These are phyloP conservation scores for Peterozyma xylosa DNA, from an alignment of 805 yeast species.

Conservation along the genomic window DNA sequence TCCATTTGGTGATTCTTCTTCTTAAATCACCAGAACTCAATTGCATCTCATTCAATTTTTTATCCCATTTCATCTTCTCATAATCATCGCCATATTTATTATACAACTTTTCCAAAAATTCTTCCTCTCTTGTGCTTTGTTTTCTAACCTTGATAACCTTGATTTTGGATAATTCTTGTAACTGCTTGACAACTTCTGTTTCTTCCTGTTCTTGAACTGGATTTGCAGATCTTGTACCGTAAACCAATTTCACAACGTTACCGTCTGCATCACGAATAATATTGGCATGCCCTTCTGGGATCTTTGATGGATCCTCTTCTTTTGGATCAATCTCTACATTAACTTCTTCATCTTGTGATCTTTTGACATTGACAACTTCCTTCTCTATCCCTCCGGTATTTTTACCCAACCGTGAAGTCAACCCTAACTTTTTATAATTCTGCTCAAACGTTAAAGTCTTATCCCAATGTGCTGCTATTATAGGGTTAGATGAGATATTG, in stretches of 20 bases:
- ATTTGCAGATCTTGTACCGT: slow-evolving; percentile 52
- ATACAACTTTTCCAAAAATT: slow-evolving; percentile 59
- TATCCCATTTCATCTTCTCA: slow-evolving; percentile 88
- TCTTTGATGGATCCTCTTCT: slow-evolving; percentile 44
- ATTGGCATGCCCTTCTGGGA: slow-evolving; percentile 75
- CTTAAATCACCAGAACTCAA: slow-evolving; percentile 79
- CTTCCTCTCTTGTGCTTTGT: slow-evolving; percentile 66
- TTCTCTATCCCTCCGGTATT: slow-evolving; percentile 81
- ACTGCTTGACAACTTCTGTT: slow-evolving; percentile 58
- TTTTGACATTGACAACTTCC: slow-evolving; percentile 32
- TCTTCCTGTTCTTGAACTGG: slow-evolving; percentile 25
- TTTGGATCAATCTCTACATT: slow-evolving; percentile 26
- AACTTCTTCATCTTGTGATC: slow-evolving; percentile 21
- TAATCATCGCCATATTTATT: slow-evolving; percentile 84
- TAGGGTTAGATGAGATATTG: slow-evolving; percentile 63
- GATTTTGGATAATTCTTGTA: slow-evolving; percentile 53
- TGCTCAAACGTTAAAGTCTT: slow-evolving; percentile 71
- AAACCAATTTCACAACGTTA: slow-evolving; percentile 55
- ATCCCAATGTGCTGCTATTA: slow-evolving; percentile 91
- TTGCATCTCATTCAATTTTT: slow-evolving; percentile 74
- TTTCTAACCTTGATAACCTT: slow-evolving; percentile 38
- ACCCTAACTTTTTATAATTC: slow-evolving; percentile 78
- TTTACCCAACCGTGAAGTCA: slow-evolving; percentile 55
- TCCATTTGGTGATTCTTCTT: slow-evolving; percentile 68
- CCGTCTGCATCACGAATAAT: slow-evolving; percentile 66